phyloP scores from a whole-genome alignment of 768 basidiomycete species.

The Tulasnella sp. region DNA sequence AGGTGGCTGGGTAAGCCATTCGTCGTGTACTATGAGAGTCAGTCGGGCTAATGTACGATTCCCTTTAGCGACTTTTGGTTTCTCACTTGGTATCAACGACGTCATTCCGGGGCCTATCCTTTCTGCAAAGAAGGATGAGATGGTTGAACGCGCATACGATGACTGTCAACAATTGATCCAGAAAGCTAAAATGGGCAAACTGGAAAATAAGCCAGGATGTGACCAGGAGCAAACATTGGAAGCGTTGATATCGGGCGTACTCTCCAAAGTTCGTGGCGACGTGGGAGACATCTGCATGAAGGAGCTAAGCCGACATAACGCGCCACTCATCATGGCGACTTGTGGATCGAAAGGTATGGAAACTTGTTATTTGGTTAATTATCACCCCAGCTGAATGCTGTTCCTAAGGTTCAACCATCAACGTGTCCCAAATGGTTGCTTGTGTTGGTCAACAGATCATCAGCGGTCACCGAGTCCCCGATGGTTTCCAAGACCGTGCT shows the following conservation, averaged over 20 bases:
- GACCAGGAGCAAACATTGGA: slow-evolving; percentile 95
- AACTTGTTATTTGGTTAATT: neutral
- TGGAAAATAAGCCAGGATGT: slow-evolving; percentile 96
- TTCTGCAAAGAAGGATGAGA: slow-evolving; percentile 64
- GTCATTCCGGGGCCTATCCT: slow-evolving; percentile 88
- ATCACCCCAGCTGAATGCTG: slow-evolving; percentile 1
- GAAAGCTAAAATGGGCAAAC: slow-evolving; percentile 77
- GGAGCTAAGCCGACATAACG: slow-evolving; percentile 94
- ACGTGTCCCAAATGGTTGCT: slow-evolving; percentile 99
- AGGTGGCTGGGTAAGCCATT: slow-evolving; percentile 71
- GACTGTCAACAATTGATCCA: slow-evolving; percentile 78
- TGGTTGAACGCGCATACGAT: slow-evolving; percentile 80
- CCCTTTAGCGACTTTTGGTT: slow-evolving; percentile 79
- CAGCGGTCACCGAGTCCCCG: slow-evolving; percentile 91
- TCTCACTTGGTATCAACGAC: slow-evolving; percentile 96
- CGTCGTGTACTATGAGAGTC: too few species aligned
- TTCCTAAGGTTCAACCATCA: slow-evolving; percentile 84
- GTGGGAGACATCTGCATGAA: slow-evolving; percentile 97
- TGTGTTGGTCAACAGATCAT: slow-evolving; percentile 99
- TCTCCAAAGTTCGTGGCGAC: slow-evolving; percentile 91
- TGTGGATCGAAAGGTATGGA: slow-evolving; percentile 90
- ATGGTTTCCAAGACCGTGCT: slow-evolving; percentile 98
- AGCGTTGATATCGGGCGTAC: slow-evolving; percentile 82
- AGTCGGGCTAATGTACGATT: slow-evolving; percentile 16
- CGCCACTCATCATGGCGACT: slow-evolving; percentile 96